Conservation (phyloP, 805 yeast genomes). For the Clavispora vitiphila region DNA sequence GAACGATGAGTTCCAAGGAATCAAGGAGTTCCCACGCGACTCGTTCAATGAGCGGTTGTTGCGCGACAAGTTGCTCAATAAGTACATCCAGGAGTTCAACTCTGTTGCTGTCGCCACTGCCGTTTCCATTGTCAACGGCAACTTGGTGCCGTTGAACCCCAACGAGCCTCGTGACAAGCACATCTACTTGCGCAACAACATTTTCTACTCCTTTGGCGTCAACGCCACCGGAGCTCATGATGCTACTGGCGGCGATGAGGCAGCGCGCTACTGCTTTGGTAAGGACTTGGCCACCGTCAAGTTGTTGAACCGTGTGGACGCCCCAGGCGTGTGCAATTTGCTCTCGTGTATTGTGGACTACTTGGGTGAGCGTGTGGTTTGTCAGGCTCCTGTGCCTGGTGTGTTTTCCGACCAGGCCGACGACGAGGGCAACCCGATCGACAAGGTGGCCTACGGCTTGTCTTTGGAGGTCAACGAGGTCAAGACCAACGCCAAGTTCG, state of each 20-base stretch:
- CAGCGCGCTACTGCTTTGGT: conserved; percentile 72
- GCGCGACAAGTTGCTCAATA: conserved; percentile 70
- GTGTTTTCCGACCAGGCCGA: conserved; percentile 45
- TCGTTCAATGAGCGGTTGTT: conserved; percentile 62
- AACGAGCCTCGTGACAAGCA: conserved; percentile 56
- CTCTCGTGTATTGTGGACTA: conserved; percentile 86
- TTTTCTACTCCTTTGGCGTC: conserved; percentile 77
- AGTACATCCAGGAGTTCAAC: conserved; percentile 71
- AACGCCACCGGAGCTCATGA: conserved; percentile 60
- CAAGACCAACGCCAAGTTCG: conserved; percentile 49
- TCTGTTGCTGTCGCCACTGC: conserved; percentile 77
- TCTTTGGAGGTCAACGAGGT: conserved; percentile 55
- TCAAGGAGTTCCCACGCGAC: conserved; percentile 62
- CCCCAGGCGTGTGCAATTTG: conserved; percentile 60
- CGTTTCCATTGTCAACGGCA: conserved; percentile 66
- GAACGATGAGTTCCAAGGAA: conserved; percentile 86
- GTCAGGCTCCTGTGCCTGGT: conserved; percentile 97
- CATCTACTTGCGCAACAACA: conserved; percentile 73
- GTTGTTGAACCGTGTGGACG: conserved; percentile 60
- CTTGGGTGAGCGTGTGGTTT: conserved; percentile 80
- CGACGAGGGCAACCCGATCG: conserved; percentile 11
- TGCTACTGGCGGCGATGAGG: conserved; percentile 72
- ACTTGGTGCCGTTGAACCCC: conserved; percentile 76
- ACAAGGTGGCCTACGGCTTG: conserved; percentile 67
- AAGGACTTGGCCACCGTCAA: conserved; percentile 76